Conservation (phyloP, 257 asterid species). For the Verbascum thapsus region DNA sequence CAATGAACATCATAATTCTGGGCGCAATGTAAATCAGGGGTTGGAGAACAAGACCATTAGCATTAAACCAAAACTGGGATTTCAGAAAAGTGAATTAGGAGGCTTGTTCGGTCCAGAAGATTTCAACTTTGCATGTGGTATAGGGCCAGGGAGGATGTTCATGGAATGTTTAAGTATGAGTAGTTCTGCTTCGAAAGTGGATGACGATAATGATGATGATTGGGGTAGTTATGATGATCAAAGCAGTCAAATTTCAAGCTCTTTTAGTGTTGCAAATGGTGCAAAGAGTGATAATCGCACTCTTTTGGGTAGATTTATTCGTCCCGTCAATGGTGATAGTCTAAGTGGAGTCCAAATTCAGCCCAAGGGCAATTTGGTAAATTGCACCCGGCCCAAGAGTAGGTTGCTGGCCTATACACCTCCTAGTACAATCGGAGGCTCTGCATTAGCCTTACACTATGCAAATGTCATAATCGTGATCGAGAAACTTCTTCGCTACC, state of each 20-base stretch:
- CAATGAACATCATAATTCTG: constrained; percentile 31
- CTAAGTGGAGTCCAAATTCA: constrained; percentile 32
- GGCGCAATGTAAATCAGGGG: constrained; percentile 30
- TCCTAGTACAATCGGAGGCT: constrained; percentile 79
- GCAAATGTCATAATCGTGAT: constrained; percentile 78
- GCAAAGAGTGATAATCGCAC: constrained; percentile 42
- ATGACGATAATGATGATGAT: constrained; percentile 42
- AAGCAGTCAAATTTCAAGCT: constrained; percentile 60
- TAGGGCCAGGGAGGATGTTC: constrained; percentile 79
- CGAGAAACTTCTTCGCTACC: constrained; percentile 78
- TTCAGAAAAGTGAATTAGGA: constrained; percentile 48
- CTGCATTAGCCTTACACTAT: constrained; percentile 85
- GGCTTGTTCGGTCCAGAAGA: constrained; percentile 61
- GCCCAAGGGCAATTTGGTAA: too few relatives aligned
- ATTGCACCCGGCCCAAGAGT: too few relatives aligned
- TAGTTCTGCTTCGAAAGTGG: constrained; percentile 60
- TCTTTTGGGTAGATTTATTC: constrained; percentile 31
- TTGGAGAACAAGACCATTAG: constrained; percentile 37
- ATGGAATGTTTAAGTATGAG: constrained; percentile 76
- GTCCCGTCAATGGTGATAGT: constrained; percentile 34
- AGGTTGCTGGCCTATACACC: constrained; percentile 48
- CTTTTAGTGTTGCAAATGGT: constrained; percentile 47
- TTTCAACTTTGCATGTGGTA: constrained; percentile 68
- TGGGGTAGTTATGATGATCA: constrained; percentile 46
- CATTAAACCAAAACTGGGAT: constrained; percentile 31